phyloP scores from a whole-genome alignment of 108 stramenopile species.

The Skeletonema potamos region DNA sequence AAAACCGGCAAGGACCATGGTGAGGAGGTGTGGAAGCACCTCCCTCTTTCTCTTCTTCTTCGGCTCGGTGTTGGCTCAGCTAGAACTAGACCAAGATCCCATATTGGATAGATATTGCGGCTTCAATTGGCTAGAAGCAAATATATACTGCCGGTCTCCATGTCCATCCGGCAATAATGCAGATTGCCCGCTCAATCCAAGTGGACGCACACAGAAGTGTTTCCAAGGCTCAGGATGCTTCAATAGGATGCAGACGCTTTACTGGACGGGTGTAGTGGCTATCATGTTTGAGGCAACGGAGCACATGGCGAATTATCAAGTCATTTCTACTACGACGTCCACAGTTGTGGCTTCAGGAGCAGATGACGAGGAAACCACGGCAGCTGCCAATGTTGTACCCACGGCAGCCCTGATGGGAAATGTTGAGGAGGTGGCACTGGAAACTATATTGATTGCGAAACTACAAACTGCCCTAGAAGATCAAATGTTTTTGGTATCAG shows the following conservation, averaged over 20 bases:
- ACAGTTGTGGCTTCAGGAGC: not conserved
- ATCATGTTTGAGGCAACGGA: not conserved
- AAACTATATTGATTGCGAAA: not conserved
- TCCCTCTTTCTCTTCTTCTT: not conserved
- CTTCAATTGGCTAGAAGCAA: conserved; percentile 27
- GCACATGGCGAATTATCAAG: not conserved
- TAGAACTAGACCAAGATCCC: not conserved
- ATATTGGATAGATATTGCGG: conserved; percentile 31
- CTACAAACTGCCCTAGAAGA: not conserved
- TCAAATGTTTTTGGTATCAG: conserved; percentile 1
- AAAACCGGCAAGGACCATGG: too few relatives aligned
- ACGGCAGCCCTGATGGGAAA: conserved; percentile 1
- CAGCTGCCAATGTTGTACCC: not conserved
- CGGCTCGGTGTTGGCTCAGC: not conserved
- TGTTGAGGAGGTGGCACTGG: not conserved
- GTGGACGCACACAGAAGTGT: conserved; percentile 5
- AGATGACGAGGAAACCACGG: not conserved
- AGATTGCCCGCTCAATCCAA: conserved; percentile 5
- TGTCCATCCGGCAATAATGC: conserved; percentile 16
- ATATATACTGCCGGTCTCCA: not conserved
- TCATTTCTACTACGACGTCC: not conserved
- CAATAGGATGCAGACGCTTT: not conserved
- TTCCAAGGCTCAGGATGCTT: conserved; percentile 18
- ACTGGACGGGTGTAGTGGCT: conserved; percentile 3
- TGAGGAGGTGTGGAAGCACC: not conserved